Evolutionary conservation across 1,139 yeast species (phyloP).

Genomic region (Geotrichum reessii): DNA sequence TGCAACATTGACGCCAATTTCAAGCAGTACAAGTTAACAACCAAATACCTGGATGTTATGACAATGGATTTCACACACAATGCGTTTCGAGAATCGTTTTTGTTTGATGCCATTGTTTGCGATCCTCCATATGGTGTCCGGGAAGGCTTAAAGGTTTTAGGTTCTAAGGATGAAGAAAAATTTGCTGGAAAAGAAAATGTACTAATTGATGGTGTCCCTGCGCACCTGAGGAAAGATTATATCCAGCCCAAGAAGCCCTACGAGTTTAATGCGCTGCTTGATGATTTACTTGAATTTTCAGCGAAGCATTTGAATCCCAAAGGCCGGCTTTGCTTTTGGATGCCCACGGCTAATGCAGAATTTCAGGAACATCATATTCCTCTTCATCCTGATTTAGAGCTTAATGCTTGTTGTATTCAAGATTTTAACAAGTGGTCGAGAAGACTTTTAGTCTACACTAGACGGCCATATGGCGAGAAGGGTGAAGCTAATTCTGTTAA

Average conservation of each 20-base stretch:
- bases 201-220: conserved; percentile 69
- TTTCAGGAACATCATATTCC: conserved; percentile 68
- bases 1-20: conserved; percentile 60
- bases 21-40: conserved; percentile 59
- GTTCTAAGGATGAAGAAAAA: conserved; percentile 62
- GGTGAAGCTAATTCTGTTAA: conserved; percentile 52
- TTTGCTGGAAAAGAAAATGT: conserved; percentile 65
- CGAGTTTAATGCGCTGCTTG: conserved; percentile 66
- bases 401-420: conserved; percentile 73
- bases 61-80: conserved; percentile 95
- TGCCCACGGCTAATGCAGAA: conserved; percentile 95
- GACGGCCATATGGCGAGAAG: conserved; percentile 51
- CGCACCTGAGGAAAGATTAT: conserved; percentile 73
- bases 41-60: conserved; percentile 63
- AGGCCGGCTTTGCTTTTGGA: conserved; percentile 91
- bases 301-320: conserved; percentile 62
- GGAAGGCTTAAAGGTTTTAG: conserved; percentile 90
- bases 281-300: conserved; percentile 70
- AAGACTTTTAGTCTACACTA: conserved; percentile 71
- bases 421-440: conserved; percentile 92
- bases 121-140: conserved; percentile 98
- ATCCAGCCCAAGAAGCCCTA: conserved; percentile 92
- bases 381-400: conserved; percentile 64
- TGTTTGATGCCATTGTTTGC: conserved; percentile 76
- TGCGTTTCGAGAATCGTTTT: conserved; percentile 59